A percentile compares a stretch with the other conserved stretches of the same genome.
These are phyloP conservation scores for Adansonia grandidieri DNA, from an alignment of 441 rosid genomes.

Conservation along the genomic window DNA sequence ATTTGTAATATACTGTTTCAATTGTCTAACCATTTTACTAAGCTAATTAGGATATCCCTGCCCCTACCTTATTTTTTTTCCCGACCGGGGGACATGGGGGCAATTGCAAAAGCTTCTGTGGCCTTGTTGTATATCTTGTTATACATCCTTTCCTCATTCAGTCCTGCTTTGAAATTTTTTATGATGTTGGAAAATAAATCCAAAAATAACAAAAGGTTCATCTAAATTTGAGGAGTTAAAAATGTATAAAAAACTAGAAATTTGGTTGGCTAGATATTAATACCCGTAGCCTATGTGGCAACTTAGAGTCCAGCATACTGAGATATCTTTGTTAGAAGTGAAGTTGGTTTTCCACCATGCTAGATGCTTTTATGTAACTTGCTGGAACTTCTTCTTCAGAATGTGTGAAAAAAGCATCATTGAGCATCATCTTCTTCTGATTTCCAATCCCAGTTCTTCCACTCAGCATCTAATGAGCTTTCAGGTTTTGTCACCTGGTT, in stretches of 20 bases:
- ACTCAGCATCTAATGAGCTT: conserved; percentile 31
- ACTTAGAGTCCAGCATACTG: conserved; percentile 49
- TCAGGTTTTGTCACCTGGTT: conserved; percentile 57
- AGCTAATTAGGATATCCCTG: conserved; percentile 35
- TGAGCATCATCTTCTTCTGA: conserved; percentile 54
- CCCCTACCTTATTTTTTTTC: conserved; percentile 46
- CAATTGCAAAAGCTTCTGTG: conserved; percentile 12
- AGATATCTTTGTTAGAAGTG: conserved; percentile 41
- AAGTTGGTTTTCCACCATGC: conserved; percentile 61
- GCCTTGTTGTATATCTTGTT: not conserved
- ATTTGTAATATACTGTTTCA: conserved; percentile 41
- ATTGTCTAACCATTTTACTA: conserved; percentile 34
- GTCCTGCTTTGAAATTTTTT: not conserved
- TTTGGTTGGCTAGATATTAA: conserved; percentile 29
- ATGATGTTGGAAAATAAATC: not conserved
- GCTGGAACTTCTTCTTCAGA: conserved; percentile 47
- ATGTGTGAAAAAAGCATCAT: conserved; percentile 56
- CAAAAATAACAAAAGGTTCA: conserved; percentile 14
- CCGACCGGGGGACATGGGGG: conserved; percentile 8
- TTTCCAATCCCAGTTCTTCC: conserved; percentile 62
- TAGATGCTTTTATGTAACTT: conserved; percentile 51
- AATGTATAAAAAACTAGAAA: not conserved
- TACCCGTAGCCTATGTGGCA: conserved; percentile 46
- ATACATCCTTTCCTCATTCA: conserved; percentile 3
- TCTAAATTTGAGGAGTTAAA: conserved; percentile 10